A percentile compares a stretch with the other conserved stretches of the same genome.
phyloP scores from a whole-genome alignment of 768 basidiomycete species.

The Pisolithus orientalis region DNA sequence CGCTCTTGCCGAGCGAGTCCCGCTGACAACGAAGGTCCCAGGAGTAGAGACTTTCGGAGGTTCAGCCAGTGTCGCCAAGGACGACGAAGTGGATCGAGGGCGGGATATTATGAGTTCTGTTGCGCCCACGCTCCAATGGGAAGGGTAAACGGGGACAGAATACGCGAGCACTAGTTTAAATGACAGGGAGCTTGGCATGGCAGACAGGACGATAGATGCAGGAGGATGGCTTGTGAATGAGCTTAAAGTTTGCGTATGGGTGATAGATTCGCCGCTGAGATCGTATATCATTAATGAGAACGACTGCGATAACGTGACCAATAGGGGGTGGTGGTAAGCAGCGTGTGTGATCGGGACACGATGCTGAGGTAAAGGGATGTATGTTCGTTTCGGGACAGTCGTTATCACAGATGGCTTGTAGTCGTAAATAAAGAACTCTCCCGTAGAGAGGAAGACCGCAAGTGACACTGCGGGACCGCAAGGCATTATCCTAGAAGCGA shows the following conservation, averaged over 20 bases:
- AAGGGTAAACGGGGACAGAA: conserved; percentile 71
- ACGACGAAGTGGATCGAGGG: conserved; percentile 10
- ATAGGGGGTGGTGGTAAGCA: conserved; percentile 73
- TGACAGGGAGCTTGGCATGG: conserved; percentile 41
- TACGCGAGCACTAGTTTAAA: conserved; percentile 77
- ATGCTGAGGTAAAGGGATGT: conserved; percentile 38
- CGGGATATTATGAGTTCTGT: conserved; percentile 67
- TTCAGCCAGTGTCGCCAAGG: conserved; percentile 2
- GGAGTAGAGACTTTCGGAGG: conserved; percentile 7
- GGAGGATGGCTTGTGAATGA: conserved; percentile 80
- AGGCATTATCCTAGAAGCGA: conserved; percentile 28
- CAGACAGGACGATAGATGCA: conserved; percentile 71
- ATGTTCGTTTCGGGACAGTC: conserved; percentile 39
- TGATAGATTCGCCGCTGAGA: conserved; percentile 44
- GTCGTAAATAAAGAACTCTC: conserved; percentile 57
- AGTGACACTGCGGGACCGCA: conserved; percentile 36
- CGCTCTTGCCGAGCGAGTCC: conserved; percentile 60
- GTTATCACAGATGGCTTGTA: conserved; percentile 39
- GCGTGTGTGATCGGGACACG: conserved; percentile 53
- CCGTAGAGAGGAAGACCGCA: conserved; percentile 58
- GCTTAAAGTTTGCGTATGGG: conserved; percentile 58
- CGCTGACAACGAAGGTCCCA: conserved; percentile 41
- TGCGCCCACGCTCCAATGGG: conserved; percentile 73
- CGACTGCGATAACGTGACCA: conserved; percentile 60
- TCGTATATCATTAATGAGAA: conserved; percentile 74